phyloP scores from a whole-genome alignment of 192 early-diverging fungal genomes.

The Oehlia diaphana region DNA sequence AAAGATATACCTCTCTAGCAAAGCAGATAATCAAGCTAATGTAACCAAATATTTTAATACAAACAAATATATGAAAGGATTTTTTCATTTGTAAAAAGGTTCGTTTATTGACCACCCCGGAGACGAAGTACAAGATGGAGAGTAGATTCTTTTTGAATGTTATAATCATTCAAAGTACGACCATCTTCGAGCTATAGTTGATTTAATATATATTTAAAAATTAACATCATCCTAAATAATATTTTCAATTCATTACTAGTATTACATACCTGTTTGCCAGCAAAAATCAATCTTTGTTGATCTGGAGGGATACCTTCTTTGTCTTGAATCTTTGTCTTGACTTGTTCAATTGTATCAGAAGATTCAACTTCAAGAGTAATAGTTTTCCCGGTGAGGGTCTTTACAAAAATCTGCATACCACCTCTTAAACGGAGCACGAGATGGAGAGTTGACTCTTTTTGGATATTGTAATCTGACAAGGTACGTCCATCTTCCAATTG shows the following conservation, averaged over 20 bases:
- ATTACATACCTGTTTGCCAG: background rate
- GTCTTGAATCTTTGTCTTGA: background rate
- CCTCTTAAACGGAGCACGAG: conserved; percentile 68
- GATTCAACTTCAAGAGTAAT: conserved; percentile 68
- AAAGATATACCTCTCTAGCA: too few relatives aligned
- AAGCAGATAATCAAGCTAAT: too few relatives aligned
- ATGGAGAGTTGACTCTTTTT: conserved; percentile 62
- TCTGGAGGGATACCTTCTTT: background rate
- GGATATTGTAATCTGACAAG: conserved; percentile 63
- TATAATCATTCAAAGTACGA: conserved; percentile 21
- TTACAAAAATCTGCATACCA: conserved; percentile 73
- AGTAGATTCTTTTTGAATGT: conserved; percentile 35
- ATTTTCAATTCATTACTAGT: too few relatives aligned
- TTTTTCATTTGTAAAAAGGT: too few relatives aligned
- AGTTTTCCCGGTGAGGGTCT: conserved; percentile 91
- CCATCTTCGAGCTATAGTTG: too few relatives aligned
- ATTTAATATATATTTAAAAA: too few relatives aligned
- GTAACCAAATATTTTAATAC: too few relatives aligned
- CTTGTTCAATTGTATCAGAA: background rate
- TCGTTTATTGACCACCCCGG: conserved; percentile 48
- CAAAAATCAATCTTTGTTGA: conserved; percentile 38
- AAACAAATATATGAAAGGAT: too few relatives aligned
- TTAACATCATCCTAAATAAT: too few relatives aligned
- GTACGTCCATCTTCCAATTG: conserved; percentile 78
- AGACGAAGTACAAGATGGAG: conserved; percentile 76